Evolutionary conservation across 495 filamentous ascomycete species (phyloP), one percentile per base, ranked within the genome.

Genomic region (Talaromyces ruber): DNA sequence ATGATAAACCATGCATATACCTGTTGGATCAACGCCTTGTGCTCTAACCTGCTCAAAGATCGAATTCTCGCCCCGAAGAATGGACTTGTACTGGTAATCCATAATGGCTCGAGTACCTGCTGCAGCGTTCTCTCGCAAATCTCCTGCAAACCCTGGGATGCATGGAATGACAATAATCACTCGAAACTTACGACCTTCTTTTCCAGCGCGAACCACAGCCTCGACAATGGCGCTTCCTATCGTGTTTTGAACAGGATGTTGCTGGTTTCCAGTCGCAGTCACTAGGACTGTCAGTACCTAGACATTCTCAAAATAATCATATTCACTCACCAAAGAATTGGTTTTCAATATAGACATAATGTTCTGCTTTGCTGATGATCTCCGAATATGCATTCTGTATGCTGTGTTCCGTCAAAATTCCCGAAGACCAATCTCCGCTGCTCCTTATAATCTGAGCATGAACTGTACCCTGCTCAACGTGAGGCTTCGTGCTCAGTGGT

Each of bases 41-140:
- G 86, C 87, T 24, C 80, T 72, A 28, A 97, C 85, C 66, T 89
- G 89, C 16, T 82, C 88, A 67, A 88, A 92, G 56, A 97, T 97
- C 11, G 90, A 96, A 70, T 97, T 80, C 66, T 96, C 86, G 2
- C 94, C 93, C 12, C 93, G 89, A 66, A 86, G 87, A 62, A 98
- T 96, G 1, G 91, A 94, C 71, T 94, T 97, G 76, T 93, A 98
- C 71, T 97, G 93, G 71, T 97, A 98, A 69, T 97, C 93, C 91
- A 98, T 98, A 69, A 97, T 98, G 3, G 92, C 92, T 61, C 91
- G 76, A 0, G 93, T 97, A 24, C 94, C 93, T 21, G 82, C 82
- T 0, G 94, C 93, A 26, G 87, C 91, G 64, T 88, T 85, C 16
- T 90, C 86, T 34, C 93, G 76, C 11, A 98, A 77, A 71, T 97